Percentiles rank a stretch among this genome's conserved stretches.
Conservation (phyloP, 495 filamentous ascomycete genomes). For the Amniculicola lignicola region DNA sequence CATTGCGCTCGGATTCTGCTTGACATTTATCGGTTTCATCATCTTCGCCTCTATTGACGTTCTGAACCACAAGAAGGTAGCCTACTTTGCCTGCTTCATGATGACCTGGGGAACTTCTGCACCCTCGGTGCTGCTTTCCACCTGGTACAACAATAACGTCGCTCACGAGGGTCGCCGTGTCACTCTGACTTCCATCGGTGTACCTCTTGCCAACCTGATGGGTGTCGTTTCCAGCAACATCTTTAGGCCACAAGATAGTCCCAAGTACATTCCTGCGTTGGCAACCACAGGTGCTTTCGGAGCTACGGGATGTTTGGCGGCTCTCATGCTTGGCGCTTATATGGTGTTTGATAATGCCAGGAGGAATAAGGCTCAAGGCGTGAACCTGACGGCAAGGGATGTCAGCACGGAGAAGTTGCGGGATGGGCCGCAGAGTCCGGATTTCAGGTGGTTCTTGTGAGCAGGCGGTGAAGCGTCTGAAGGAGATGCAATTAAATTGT, state of each 20-base stretch:
- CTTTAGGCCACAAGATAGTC: constrained; percentile 66
- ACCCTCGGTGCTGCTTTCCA: constrained; percentile 53
- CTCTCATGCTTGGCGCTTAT: constrained; percentile 57
- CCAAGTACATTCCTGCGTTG: constrained; percentile 71
- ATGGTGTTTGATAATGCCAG: constrained; percentile 70
- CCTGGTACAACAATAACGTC: constrained; percentile 61
- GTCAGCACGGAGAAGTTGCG: constrained; percentile 65
- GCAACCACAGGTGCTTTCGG: constrained; percentile 73
- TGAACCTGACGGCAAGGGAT: constrained; percentile 59
- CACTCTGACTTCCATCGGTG: constrained; percentile 67
- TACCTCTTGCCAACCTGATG: constrained; percentile 79
- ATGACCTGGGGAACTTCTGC: constrained; percentile 73
- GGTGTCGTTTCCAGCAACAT: constrained; percentile 71
- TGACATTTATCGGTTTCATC: constrained; percentile 73
- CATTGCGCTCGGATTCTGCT: constrained; percentile 67
- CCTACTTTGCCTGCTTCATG: constrained; percentile 78
- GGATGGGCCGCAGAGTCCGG: constrained; percentile 61
- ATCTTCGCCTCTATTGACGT: constrained; percentile 72
- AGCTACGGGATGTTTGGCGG: constrained; percentile 57
- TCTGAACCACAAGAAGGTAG: constrained; percentile 54
- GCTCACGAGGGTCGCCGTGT: constrained; percentile 71
- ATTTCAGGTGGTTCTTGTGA: constrained; percentile 68
- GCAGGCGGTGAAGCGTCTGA: neutral
- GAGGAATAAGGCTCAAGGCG: constrained; percentile 59
- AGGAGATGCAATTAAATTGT: neutral